phyloP scores from a whole-genome alignment of 2,329 filamentous ascomycete species.

The Mycogone perniciosa region DNA sequence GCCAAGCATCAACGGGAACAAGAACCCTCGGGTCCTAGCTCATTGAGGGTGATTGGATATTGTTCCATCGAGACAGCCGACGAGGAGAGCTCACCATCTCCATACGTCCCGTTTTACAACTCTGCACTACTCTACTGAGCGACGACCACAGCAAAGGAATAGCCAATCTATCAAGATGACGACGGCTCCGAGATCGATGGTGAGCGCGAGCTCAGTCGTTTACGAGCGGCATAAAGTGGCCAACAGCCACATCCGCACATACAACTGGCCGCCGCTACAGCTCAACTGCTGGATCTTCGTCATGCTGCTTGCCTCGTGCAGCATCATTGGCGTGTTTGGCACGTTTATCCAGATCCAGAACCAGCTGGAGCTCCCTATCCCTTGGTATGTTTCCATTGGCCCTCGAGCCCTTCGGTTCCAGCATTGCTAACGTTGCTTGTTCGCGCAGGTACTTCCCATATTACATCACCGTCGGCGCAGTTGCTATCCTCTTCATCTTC shows the following conservation, averaged over 20 bases:
- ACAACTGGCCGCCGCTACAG: constrained; percentile 63
- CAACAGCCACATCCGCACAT: constrained; percentile 45
- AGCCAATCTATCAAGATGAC: neutral
- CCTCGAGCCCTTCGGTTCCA: neutral
- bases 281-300: constrained; percentile 62
- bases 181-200: constrained; percentile 11
- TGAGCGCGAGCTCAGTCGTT: constrained; percentile 35
- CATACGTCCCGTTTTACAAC: neutral
- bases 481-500: constrained; percentile 61
- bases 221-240: constrained; percentile 36
- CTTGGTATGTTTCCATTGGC: constrained; percentile 44
- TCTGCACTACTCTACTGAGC: no score
- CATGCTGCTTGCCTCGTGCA: constrained; percentile 54
- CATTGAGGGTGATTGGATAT: no score
- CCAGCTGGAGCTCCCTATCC: constrained; percentile 47
- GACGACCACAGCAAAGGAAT: neutral
- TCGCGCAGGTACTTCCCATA: constrained; percentile 58
- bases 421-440: neutral
- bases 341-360: constrained; percentile 54
- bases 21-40: no score
- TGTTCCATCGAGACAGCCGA: no score
- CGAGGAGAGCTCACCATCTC: no score
- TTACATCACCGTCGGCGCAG: constrained; percentile 51
- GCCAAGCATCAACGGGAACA: no score
- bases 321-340: constrained; percentile 56